Evolutionary conservation across 768 basidiomycete species (phyloP).

Genomic region (Tulasnella sp.): DNA sequence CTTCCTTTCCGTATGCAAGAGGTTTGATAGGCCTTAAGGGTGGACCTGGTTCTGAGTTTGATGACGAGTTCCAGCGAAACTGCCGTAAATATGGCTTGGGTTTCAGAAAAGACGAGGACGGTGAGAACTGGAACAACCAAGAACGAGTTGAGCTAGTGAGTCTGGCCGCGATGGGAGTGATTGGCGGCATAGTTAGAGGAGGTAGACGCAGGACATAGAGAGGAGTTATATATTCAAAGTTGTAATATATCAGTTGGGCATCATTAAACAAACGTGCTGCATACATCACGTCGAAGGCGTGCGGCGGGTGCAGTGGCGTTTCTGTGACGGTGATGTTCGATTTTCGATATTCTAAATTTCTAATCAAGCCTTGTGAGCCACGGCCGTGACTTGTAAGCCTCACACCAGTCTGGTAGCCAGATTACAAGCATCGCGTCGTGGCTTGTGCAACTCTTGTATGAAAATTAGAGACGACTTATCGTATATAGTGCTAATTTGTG

Average conservation of each 20-base stretch:
- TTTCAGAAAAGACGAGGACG: background rate
- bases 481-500: no score
- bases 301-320: no score
- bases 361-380: no score
- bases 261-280: background rate
- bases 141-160: background rate
- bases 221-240: background rate
- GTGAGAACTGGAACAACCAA: background rate
- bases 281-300: background rate
- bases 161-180: background rate
- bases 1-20: background rate
- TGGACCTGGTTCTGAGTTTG: background rate
- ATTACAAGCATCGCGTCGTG: no score
- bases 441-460: no score
- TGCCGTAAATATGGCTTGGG: background rate
- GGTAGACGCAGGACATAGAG: background rate
- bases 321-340: background rate
- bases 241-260: background rate
- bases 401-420: no score
- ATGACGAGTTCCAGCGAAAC: background rate
- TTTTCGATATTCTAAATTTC: no score
- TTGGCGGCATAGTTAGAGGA: background rate
- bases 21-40: background rate
- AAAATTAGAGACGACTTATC: no score
- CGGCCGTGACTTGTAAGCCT: no score